phyloP scores from a whole-genome alignment of 441 rosid genomes.

The Viola pubescens region DNA sequence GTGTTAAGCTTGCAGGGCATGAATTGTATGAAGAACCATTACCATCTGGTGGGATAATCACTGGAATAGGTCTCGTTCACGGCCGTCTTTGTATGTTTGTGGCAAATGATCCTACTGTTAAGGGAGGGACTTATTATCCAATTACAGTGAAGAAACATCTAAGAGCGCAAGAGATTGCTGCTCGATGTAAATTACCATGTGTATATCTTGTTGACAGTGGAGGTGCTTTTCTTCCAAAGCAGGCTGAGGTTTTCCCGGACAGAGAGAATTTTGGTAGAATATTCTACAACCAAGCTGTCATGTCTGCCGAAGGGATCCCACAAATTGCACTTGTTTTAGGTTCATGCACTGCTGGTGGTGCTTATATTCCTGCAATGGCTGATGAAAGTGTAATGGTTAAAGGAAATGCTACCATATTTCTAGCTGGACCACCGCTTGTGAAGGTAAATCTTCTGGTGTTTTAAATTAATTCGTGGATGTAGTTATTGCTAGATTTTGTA shows the following conservation, averaged over 20 bases:
- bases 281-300: constrained; percentile 83
- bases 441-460: constrained; percentile 43
- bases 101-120: constrained; percentile 95
- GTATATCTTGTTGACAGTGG: constrained; percentile 95
- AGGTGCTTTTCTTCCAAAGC: constrained; percentile 96
- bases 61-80: constrained; percentile 90
- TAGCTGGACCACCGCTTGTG: constrained; percentile 97
- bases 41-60: constrained; percentile 84
- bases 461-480: constrained; percentile 1
- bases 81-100: constrained; percentile 95
- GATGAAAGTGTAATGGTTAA: constrained; percentile 98
- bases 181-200: constrained; percentile 77
- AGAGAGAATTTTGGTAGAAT: constrained; percentile 92
- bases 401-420: constrained; percentile 93
- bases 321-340: constrained; percentile 93
- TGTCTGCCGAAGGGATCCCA: constrained; percentile 96
- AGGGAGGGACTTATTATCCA: constrained; percentile 96
- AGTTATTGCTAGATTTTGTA: constrained; percentile 7
- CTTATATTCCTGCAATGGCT: constrained; percentile 99
- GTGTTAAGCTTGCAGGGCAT: constrained; percentile 91
- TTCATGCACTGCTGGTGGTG: constrained; percentile 97
- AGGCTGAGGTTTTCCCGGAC: constrained; percentile 96
- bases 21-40: constrained; percentile 71
- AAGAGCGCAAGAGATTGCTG: constrained; percentile 94
- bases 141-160: constrained; percentile 95